Evolutionary conservation across 164 flowering plant species (phyloP).

Genomic region (Protea cynaroides): DNA sequence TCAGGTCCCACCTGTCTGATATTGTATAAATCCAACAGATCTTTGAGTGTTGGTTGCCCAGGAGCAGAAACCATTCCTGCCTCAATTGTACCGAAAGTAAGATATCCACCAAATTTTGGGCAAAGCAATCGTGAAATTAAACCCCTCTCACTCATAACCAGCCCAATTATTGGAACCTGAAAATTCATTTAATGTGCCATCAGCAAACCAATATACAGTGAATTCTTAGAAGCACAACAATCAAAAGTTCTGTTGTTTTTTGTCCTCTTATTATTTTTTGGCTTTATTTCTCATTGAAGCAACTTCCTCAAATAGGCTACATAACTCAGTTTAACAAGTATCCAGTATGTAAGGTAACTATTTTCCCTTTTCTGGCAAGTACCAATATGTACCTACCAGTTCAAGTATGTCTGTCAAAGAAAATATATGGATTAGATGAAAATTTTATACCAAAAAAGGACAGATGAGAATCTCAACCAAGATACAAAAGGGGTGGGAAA

Average conservation of each 20-base stretch:
- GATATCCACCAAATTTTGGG: constrained; percentile 91
- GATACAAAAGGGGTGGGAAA: too few relatives aligned
- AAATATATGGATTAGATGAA: too few relatives aligned
- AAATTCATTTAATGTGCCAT: constrained; percentile 16
- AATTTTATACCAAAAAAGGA: too few relatives aligned
- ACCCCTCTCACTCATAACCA: constrained; percentile 93
- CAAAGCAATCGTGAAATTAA: constrained; percentile 80
- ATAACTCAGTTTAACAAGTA: too few relatives aligned
- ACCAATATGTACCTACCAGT: too few relatives aligned
- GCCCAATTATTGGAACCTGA: constrained; percentile 86
- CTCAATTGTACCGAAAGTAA: constrained; percentile 84
- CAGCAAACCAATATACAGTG: background rate
- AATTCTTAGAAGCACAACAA: background rate
- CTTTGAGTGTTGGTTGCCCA: constrained; percentile 85
- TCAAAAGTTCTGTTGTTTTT: background rate
- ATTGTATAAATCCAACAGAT: constrained; percentile 64
- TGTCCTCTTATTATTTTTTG: too few relatives aligned
- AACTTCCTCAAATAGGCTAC: too few relatives aligned
- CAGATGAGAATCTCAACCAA: too few relatives aligned
- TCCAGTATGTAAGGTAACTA: too few relatives aligned
- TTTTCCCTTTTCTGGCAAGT: too few relatives aligned
- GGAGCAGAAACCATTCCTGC: constrained; percentile 81
- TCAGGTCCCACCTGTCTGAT: constrained; percentile 62
- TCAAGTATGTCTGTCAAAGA: too few relatives aligned
- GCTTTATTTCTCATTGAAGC: too few relatives aligned